Conservation (phyloP, 495 filamentous ascomycete species). For the Hapsidospora chrysogenum region DNA sequence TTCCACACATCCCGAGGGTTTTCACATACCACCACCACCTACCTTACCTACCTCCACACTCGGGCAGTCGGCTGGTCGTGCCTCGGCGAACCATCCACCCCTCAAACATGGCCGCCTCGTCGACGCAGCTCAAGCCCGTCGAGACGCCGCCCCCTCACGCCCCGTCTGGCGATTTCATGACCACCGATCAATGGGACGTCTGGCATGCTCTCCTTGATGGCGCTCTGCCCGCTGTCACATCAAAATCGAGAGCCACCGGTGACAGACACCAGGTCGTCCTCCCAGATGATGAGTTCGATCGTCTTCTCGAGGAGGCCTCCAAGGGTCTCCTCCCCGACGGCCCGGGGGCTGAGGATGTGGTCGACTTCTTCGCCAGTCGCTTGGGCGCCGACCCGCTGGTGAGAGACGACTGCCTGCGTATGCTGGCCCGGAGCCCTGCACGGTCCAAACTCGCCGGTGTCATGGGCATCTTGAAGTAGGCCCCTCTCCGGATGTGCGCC, state of each 20-base stretch:
- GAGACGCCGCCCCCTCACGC: background rate
- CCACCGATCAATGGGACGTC: background rate
- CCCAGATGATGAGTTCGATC: slow-evolving; percentile 1
- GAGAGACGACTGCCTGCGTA: slow-evolving; percentile 7
- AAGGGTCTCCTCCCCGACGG: background rate
- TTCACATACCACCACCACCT: too few relatives aligned
- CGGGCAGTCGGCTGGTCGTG: too few relatives aligned
- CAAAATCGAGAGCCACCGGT: background rate
- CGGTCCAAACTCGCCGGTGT: slow-evolving; percentile 10
- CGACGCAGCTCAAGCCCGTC: background rate
- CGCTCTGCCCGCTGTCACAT: background rate
- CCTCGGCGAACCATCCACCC: too few relatives aligned
- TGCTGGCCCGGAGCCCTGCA: slow-evolving; percentile 10
- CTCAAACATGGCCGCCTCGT: background rate
- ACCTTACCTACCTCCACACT: too few relatives aligned
- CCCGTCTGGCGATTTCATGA: slow-evolving; percentile 1
- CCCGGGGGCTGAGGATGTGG: slow-evolving; percentile 6
- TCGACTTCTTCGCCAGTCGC: slow-evolving; percentile 17
- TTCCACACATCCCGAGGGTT: too few relatives aligned
- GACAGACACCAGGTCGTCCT: background rate
- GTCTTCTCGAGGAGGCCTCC: background rate
- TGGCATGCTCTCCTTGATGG: slow-evolving; percentile 1
- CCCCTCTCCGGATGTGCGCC: background rate
- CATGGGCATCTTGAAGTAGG: slow-evolving; percentile 15
- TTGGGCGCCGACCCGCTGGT: slow-evolving; percentile 14